phyloP scores from a whole-genome alignment of 345 rosid genomes.

The Brassica carinata region DNA sequence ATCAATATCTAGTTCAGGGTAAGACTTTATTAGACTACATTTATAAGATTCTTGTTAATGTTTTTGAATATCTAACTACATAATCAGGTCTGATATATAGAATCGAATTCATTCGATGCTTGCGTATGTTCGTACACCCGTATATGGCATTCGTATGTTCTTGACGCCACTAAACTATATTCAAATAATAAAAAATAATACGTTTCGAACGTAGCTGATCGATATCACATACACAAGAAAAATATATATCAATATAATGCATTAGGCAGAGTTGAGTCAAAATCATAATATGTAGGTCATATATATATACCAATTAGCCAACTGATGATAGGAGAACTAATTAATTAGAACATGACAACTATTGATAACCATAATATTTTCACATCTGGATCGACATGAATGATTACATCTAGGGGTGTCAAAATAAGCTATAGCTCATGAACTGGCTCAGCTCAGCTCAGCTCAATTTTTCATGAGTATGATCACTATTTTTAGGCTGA shows the following conservation, averaged over 20 bases:
- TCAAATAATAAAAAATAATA: background rate
- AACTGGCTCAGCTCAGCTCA: too few relatives aligned
- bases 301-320: background rate
- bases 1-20: background rate
- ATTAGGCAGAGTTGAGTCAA: background rate
- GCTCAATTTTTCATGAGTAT: too few relatives aligned
- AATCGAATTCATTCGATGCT: background rate
- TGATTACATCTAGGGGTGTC: background rate
- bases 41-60: background rate
- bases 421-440: too few relatives aligned
- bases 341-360: background rate
- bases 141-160: background rate
- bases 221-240: background rate
- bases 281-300: background rate
- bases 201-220: slow-evolving; percentile 2
- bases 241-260: background rate
- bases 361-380: background rate
- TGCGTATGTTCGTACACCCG: slow-evolving; percentile 2
- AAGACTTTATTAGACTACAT: background rate
- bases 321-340: background rate
- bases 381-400: background rate
- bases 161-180: background rate
- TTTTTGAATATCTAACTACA: too few relatives aligned
- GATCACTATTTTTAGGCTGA: too few relatives aligned
- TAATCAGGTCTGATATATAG: too few relatives aligned